These are phyloP conservation scores for Rhodotorula babjevae DNA, from an alignment of 768 basidiomycete species.

Conservation along the genomic window DNA sequence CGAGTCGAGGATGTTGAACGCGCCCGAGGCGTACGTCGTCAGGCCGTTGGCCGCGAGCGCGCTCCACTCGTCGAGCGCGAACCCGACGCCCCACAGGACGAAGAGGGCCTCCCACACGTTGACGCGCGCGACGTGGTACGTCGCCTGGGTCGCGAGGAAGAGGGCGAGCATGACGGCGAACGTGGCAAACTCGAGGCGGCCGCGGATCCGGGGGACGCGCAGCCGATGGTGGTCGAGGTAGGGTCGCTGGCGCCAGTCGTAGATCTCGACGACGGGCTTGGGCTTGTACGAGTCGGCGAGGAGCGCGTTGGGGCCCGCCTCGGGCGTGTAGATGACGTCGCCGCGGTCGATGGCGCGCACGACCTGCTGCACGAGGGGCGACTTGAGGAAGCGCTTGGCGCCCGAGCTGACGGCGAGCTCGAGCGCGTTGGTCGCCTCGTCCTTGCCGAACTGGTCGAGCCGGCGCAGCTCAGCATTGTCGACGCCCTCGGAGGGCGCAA, in stretches of 20 bases:
- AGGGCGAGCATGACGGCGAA: constrained; percentile 38
- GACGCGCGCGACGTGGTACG: constrained; percentile 11
- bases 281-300: constrained; percentile 87
- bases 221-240: constrained; percentile 44
- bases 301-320: constrained; percentile 53
- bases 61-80: constrained; percentile 39
- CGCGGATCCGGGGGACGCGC: constrained; percentile 39
- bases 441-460: constrained; percentile 47
- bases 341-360: constrained; percentile 80
- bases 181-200: constrained; percentile 30
- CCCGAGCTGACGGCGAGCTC: constrained; percentile 76
- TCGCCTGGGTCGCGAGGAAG: constrained; percentile 30
- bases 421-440: constrained; percentile 35
- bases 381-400: constrained; percentile 75
- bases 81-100: constrained; percentile 37
- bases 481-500: constrained; percentile 60
- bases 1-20: constrained; percentile 33
- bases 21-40: constrained; percentile 13
- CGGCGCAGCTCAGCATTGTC: constrained; percentile 61
- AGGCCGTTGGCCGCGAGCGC: constrained; percentile 34
- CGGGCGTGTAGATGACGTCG: constrained; percentile 47
- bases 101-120: constrained; percentile 35
- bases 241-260: constrained; percentile 51
- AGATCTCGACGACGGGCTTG: constrained; percentile 62
- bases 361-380: constrained; percentile 77